Base-by-base conservation (phyloP, 2,329 filamentous ascomycete species). In the Xylariaceae sp. region DNA sequence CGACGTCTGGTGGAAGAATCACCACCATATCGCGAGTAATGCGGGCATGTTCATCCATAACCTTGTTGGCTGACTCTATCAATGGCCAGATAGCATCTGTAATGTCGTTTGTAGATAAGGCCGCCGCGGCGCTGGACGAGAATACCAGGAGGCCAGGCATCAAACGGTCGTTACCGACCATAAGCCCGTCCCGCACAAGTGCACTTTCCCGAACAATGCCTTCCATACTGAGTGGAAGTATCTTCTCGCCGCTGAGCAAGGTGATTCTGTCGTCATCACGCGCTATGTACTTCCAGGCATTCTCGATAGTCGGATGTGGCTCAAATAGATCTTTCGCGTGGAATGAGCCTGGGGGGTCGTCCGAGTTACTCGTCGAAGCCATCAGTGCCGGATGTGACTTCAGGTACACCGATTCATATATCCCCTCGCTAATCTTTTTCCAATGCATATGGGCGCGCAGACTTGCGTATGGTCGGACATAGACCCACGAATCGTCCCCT, bases 1-100 rank as follows among this genome's bases (percentile, higher is more conserved):
- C 60, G 2, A 66, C 54, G 15, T 63, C 62, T 6, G 50, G 51
- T 2, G 66, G 61, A 3, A 75, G 47, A 2, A 67, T 54, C 7
- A 59, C 56, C 18, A 75, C 59, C 62, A 72, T 68, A 18, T 73
- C 71, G n/a, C 62, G 62, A 1, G 71, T 63, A 14, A 75, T 68
- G 38, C 71, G 71, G 1, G 71, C 70, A 49, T 73, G 72, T n/a
- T 65, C 63, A 39, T 75, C 72, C 3, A 71, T 66, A 2, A 64
- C 60, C 2, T 50, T 48, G 49, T 76, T 75, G 19, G 71, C 71
- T 2, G 62, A 52, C 36, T 69, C 59, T 11, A 75, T 55, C 1
- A 58, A 54, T 0, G 70, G 67, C 68, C 67, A 71, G 15, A 76
- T 59, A 11, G 56, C 44, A 11, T 66, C 51, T 6, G 75, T 42